phyloP scores from a whole-genome alignment of 1,284 basidiomycete species.

The Apiotrichum porosum region DNA sequence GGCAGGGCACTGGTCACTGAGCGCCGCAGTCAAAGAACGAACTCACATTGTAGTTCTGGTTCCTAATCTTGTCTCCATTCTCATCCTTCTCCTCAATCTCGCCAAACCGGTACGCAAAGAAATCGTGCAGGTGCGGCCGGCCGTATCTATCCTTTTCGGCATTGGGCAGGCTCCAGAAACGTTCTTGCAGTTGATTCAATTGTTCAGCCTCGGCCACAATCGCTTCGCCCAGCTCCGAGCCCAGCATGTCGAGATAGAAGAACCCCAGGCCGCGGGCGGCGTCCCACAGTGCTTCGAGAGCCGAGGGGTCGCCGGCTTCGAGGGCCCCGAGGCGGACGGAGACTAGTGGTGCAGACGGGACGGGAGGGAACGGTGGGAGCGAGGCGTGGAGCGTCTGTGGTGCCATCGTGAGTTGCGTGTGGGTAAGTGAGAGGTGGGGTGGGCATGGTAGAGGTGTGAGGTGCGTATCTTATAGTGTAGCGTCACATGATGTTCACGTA shows the following conservation, averaged over 20 bases:
- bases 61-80: conserved; percentile 12
- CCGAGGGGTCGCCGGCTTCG: conserved; percentile 16
- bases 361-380: conserved; percentile 22
- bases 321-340: conserved; percentile 22
- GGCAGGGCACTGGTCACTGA: too few species aligned
- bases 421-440: too few species aligned
- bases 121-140: conserved; percentile 15
- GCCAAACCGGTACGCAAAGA: conserved; percentile 23
- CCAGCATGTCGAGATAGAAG: conserved; percentile 31
- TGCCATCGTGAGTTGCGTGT: neutral
- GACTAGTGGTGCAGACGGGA: conserved; percentile 23
- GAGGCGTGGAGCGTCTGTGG: conserved; percentile 19
- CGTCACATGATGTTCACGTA: too few species aligned
- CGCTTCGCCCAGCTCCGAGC: conserved; percentile 20
- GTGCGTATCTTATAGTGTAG: too few species aligned
- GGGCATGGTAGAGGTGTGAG: too few species aligned
- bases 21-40: neutral
- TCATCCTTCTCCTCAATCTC: conserved; percentile 10
- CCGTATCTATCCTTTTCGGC: conserved; percentile 26
- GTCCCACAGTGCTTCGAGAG: conserved; percentile 18
- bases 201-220: conserved; percentile 21
- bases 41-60: conserved; percentile 28
- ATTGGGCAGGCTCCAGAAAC: conserved; percentile 25
- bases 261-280: conserved; percentile 28
- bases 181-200: conserved; percentile 22